Evolutionary conservation across 2,329 filamentous ascomycete genomes (phyloP), one percentile per base, ranked within the genome.

Genomic region (Trichoderma pleuroti): DNA sequence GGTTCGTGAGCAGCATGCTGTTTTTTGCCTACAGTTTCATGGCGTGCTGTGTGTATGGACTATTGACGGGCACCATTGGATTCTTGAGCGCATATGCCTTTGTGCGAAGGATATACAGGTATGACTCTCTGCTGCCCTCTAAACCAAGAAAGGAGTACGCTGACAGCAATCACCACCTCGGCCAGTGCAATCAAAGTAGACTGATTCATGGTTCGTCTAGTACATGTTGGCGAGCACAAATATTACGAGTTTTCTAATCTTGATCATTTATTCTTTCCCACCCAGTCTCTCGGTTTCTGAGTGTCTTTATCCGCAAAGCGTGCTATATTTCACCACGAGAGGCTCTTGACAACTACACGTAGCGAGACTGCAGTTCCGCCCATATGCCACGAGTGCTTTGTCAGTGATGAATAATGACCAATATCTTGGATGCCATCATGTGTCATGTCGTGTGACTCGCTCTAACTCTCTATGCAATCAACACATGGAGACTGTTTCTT

Each of bases 11-110:
- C 76, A 89, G 90, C 61, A 79, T 97, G 78, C 85, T 97, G 39
- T 97, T 97, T 83, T 97, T 97, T 81, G 89, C 88, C 75, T 97
- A 97, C 80, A 93, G 91, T 79, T 90, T 92, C 77, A 87, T 97
- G 75, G 93, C 92, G 1, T 97, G 93, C 79, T 86, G 88, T 57
- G 90, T 96, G 4, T 97, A 96, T 78, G 93, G 91, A 1, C 83
- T 97, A 63, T 82, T 96, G 73, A 93, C 91, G 11, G 93, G 93
- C 28, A 97, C 93, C 0, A 87, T 97, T 68, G 93, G 93, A 2
- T 97, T 97, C 80, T 80, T 97, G 80, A 91, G 92, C 52, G 91
- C 92, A 7, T 97, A 96, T 82, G 88, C 90, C 2, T 97, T 97
- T 84, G 89, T 97, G 69, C 85, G 92, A 77, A 88, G 91, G 78